Conservation (phyloP, 805 yeast genomes). For the Schwanniomyces vanrijiae region DNA sequence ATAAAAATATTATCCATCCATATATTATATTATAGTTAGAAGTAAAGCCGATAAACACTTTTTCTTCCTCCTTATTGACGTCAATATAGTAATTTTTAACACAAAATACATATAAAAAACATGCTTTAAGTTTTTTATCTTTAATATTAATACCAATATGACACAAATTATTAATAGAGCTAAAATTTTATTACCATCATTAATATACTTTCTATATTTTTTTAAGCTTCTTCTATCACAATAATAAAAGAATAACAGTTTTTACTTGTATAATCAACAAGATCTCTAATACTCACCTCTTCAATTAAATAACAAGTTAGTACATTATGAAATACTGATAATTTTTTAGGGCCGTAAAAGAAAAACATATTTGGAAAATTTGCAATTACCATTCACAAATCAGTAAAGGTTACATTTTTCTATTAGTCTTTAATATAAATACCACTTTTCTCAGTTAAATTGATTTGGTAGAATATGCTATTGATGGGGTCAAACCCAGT, state of each 20-base stretch:
- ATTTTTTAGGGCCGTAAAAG: conserved; percentile 30
- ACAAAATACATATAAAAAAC: background rate
- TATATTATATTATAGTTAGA: background rate
- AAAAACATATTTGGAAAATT: conserved; percentile 28
- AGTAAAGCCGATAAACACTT: background rate
- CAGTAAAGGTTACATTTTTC: conserved; percentile 19
- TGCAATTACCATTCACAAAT: conserved; percentile 18
- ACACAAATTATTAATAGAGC: conserved; percentile 20
- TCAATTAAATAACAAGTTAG: conserved; percentile 24
- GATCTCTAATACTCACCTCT: conserved; percentile 6
- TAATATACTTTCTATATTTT: conserved; percentile 14
- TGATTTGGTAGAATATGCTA: conserved; percentile 11
- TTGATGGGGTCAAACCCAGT: conserved; percentile 21
- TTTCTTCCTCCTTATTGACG: background rate
- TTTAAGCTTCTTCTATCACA: conserved; percentile 17
- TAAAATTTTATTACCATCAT: conserved; percentile 15
- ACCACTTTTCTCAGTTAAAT: conserved; percentile 3
- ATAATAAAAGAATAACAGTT: conserved; percentile 10
- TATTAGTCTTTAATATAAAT: conserved; percentile 15
- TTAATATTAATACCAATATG: conserved; percentile 25
- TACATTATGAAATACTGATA: conserved; percentile 28
- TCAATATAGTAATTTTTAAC: background rate
- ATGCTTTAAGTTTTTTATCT: background rate
- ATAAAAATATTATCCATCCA: too few relatives aligned
- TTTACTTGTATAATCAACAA: conserved; percentile 9